phyloP scores from a whole-genome alignment of 192 early-diverging fungal species.

The Coemansia sp. region DNA sequence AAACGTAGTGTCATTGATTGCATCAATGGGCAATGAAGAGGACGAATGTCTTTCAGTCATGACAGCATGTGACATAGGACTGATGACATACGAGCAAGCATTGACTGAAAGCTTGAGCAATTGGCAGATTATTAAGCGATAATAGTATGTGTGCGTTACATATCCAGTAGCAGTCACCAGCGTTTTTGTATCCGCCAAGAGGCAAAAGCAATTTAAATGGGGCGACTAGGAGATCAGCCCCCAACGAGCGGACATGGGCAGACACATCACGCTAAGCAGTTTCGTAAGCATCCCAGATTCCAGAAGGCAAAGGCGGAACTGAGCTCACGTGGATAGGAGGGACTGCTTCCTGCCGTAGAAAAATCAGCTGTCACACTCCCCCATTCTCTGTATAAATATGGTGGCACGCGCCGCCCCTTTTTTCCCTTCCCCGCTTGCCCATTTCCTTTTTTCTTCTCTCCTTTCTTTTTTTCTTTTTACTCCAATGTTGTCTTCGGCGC shows the following conservation, averaged over 20 bases:
- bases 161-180: not conserved
- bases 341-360: not conserved
- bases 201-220: not conserved
- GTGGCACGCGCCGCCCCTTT: not conserved
- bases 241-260: not conserved
- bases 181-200: not conserved
- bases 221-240: not conserved
- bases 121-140: not conserved
- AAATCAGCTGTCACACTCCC: not conserved
- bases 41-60: no score
- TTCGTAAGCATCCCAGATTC: not conserved
- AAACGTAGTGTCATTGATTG: not conserved
- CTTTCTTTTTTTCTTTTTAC: not conserved
- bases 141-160: not conserved
- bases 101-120: not conserved
- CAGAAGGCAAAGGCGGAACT: not conserved
- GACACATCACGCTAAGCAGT: not conserved
- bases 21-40: no score
- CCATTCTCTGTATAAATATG: not conserved
- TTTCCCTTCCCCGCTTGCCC: not conserved
- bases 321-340: not conserved
- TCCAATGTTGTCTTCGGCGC: slow-evolving; percentile 44
- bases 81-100: not conserved
- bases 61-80: not conserved
- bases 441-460: not conserved